phyloP scores from a whole-genome alignment of 1,284 basidiomycete genomes.

The Taiwanofungus camphoratus region DNA sequence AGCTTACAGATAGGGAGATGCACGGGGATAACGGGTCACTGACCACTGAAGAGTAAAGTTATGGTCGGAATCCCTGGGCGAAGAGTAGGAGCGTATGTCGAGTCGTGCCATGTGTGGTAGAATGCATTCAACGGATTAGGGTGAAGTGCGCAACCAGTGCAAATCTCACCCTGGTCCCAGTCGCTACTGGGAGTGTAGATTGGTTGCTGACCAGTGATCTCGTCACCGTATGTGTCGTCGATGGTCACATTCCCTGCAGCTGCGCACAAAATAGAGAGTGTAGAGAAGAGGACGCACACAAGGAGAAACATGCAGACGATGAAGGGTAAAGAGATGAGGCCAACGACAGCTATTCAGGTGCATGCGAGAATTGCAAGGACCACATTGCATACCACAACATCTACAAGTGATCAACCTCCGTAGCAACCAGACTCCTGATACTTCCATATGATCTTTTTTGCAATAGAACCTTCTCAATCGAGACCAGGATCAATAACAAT shows the following conservation, averaged over 20 bases:
- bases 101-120: constrained; percentile 15
- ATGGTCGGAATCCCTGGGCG: constrained; percentile 11
- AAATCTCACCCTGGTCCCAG: constrained; percentile 11
- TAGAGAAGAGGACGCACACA: constrained; percentile 1
- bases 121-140: constrained; percentile 7
- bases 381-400: too few relatives aligned
- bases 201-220: constrained; percentile 10
- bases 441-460: too few relatives aligned
- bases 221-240: constrained; percentile 15
- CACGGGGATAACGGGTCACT: background rate
- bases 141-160: constrained; percentile 8
- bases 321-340: too few relatives aligned
- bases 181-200: constrained; percentile 8
- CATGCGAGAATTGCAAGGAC: too few relatives aligned
- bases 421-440: too few relatives aligned
- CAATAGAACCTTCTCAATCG: too few relatives aligned
- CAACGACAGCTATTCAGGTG: too few relatives aligned
- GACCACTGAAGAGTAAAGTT: constrained; percentile 14
- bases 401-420: too few relatives aligned
- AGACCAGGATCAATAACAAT: too few relatives aligned
- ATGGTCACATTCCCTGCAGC: constrained; percentile 9
- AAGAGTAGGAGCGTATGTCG: constrained; percentile 4
- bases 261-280: constrained; percentile 1
- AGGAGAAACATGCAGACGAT: too few relatives aligned
- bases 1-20: background rate